These are phyloP conservation scores for Aspergillus phoenicis DNA, from an alignment of 2,329 filamentous ascomycete species.

Conservation along the genomic window DNA sequence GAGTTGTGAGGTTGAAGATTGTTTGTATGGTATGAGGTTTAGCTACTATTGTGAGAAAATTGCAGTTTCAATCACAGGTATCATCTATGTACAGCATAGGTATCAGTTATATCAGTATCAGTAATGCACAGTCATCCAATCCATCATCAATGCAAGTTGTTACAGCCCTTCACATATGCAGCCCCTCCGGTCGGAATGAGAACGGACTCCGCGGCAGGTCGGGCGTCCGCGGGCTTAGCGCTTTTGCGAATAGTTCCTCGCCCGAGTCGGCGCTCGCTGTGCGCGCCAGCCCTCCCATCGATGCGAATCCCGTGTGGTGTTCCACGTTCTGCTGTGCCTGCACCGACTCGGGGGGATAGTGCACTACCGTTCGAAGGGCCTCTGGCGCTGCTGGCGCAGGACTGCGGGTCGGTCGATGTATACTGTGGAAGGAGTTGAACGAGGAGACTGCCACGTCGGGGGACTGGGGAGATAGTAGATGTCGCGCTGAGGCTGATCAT, in stretches of 20 bases:
- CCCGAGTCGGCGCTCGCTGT: slow-evolving; percentile 57
- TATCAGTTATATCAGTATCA: not conserved
- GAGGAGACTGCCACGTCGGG: slow-evolving; percentile 66
- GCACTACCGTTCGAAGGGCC: slow-evolving; percentile 33
- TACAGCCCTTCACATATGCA: slow-evolving; percentile 18
- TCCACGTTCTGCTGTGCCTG: slow-evolving; percentile 37
- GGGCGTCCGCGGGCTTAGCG: slow-evolving; percentile 81
- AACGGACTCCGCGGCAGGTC: slow-evolving; percentile 87
- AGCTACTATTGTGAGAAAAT: not conserved
- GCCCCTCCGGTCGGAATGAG: slow-evolving; percentile 51
- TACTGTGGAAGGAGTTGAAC: slow-evolving; percentile 62
- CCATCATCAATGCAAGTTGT: too few species aligned
- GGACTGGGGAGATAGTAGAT: slow-evolving; percentile 63
- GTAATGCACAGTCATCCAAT: not conserved
- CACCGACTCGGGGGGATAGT: slow-evolving; percentile 43
- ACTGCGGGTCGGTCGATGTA: slow-evolving; percentile 18
- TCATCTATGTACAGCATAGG: not conserved
- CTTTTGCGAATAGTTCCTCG: slow-evolving; percentile 84
- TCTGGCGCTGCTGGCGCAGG: slow-evolving; percentile 10
- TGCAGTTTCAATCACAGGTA: not conserved
- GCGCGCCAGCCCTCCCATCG: slow-evolving; percentile 36
- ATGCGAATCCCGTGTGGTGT: slow-evolving; percentile 33
- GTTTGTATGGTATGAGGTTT: not conserved
- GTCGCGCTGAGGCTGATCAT: slow-evolving; percentile 24
- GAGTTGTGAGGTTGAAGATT: too few species aligned